A percentile compares a stretch with the other conserved stretches of the same genome.
Conservation (phyloP, 2,329 filamentous ascomycete genomes). For the Cladosporium cucumerinum region DNA sequence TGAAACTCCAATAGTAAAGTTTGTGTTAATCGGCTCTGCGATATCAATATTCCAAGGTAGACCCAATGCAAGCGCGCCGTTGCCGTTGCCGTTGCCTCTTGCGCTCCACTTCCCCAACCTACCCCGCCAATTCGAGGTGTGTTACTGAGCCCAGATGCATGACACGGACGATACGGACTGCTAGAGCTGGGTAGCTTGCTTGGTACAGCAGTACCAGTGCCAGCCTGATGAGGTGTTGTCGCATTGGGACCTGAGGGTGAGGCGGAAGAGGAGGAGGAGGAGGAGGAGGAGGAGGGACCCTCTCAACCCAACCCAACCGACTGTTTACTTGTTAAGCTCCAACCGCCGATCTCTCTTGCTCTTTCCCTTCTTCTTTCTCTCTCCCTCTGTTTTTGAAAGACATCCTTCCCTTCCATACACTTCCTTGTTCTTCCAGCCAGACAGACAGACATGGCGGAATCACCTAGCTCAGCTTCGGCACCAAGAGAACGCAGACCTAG, state of each 20-base stretch:
- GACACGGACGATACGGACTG: not conserved
- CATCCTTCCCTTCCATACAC: not conserved
- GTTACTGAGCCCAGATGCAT: not conserved
- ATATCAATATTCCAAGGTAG: not conserved
- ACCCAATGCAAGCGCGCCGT: not conserved
- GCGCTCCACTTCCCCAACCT: not conserved
- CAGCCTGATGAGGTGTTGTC: not conserved
- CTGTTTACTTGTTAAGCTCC: slow-evolving; percentile 11
- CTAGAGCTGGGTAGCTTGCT: not conserved
- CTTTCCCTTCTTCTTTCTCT: not conserved
- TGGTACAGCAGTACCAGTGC: not conserved
- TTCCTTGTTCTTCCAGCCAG: not conserved
- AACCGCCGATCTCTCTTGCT: slow-evolving; percentile 3
- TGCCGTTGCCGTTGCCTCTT: not conserved
- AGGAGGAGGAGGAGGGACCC: not conserved
- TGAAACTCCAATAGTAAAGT: not conserved
- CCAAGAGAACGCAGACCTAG: slow-evolving; percentile 76
- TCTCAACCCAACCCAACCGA: not conserved
- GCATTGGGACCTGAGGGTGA: not conserved
- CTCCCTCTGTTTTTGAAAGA: not conserved
- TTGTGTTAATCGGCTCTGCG: not conserved
- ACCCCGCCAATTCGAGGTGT: not conserved
- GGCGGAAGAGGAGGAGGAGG: not conserved
- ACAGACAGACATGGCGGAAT: slow-evolving; percentile 20
- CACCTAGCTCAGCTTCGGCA: slow-evolving; percentile 14